phyloP scores from a whole-genome alignment of 768 basidiomycete genomes.

The Mycena haematopus region DNA sequence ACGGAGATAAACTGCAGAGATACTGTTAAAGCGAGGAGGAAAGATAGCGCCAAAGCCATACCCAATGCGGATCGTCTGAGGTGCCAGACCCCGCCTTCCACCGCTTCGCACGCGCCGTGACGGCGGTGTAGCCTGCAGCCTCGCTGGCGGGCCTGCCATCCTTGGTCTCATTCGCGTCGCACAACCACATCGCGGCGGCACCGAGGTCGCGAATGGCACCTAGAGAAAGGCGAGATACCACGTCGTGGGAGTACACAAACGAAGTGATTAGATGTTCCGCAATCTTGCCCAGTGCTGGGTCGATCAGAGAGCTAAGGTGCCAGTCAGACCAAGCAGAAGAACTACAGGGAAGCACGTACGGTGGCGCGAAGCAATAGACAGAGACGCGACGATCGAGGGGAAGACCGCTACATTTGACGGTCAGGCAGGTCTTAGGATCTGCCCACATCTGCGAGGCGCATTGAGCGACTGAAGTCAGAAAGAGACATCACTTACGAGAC shows the following conservation, averaged over 20 bases:
- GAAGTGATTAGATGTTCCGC: slow-evolving; percentile 72
- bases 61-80: slow-evolving; percentile 63
- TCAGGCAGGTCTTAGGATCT: slow-evolving; percentile 78
- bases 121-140: slow-evolving; percentile 61
- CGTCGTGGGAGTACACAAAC: slow-evolving; percentile 83
- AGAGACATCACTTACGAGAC: slow-evolving; percentile 55
- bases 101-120: slow-evolving; percentile 55
- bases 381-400: slow-evolving; percentile 70
- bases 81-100: slow-evolving; percentile 65
- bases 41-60: slow-evolving; percentile 32
- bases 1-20: slow-evolving; percentile 70
- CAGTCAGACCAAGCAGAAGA: slow-evolving; percentile 6
- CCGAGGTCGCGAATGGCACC: slow-evolving; percentile 79
- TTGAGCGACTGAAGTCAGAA: neutral
- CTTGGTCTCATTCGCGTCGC: slow-evolving; percentile 62
- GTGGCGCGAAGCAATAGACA: slow-evolving; percentile 82
- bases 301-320: slow-evolving; percentile 60
- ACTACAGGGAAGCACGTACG: slow-evolving; percentile 52
- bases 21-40: neutral
- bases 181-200: slow-evolving; percentile 81
- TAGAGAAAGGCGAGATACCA: slow-evolving; percentile 79
- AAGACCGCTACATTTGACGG: slow-evolving; percentile 69
- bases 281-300: slow-evolving; percentile 63
- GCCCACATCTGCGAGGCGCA: slow-evolving; percentile 76
- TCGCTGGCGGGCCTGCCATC: slow-evolving; percentile 46